Base-by-base conservation (phyloP, 768 basidiomycete species). In the Fomitopsis serialis region DNA sequence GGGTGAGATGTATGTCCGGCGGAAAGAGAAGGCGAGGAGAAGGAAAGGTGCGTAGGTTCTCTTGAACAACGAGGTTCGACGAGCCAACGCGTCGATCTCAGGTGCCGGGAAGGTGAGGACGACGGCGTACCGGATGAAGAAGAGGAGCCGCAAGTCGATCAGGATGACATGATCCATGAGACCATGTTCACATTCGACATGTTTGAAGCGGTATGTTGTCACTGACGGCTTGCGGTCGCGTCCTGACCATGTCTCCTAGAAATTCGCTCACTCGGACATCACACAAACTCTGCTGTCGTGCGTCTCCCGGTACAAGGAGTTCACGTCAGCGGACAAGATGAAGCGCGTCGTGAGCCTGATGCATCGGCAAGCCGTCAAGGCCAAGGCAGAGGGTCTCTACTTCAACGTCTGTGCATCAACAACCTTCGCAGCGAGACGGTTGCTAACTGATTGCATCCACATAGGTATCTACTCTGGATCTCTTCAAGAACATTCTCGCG, bases 361-460 rank as follows among this genome's bases (percentile, higher is more conserved):
- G 61, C 92, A 98, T 66, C 82, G 97, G 13, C 92, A 96, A 58
- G 94, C 87, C 43, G 82, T 99, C 56, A 85, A 81, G 61, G 86
- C 87, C 15, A 94, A 97, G 67, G 92, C 93, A 1, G 97, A 98
- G 66, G 96, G 88, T 0, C 71, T 99, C 9, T 98, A 92, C 70
- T 99, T 96, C 80, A 92, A 95, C 72, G 96, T 93, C 55, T 27
- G 61, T 47, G 3, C 32, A 23, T 11, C 23, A 27, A 42, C 13
- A 21, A 27, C 25, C 36, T 35, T 19, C 42, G 25, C 29, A 11
- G 11, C 29, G 11, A 32, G 11, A 5, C 29, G 29, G 6, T 32
- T 11, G 11, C 5, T 32, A 6, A 36, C 17, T 34, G 37, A 21
- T 3, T 29, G 21, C 19, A 32, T 40, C 58, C 66, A 63, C 55